phyloP scores from a whole-genome alignment of 371 early-diverging fungal species.

The Actinomortierella ambigua region DNA sequence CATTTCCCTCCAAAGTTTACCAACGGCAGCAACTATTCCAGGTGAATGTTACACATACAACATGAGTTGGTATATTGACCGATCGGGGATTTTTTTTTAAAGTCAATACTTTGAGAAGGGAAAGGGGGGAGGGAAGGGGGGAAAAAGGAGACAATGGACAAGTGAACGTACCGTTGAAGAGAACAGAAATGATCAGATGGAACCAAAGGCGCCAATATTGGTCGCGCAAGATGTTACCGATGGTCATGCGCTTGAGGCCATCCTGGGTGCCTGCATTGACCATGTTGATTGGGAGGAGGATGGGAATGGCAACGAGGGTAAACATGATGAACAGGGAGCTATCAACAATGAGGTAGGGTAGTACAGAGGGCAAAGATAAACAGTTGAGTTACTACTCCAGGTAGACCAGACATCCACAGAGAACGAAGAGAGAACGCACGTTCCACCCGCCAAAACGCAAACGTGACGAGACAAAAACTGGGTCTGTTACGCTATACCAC shows the following conservation, averaged over 20 bases:
- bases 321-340: slow-evolving; percentile 54
- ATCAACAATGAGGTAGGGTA: no score
- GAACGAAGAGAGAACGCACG: no score
- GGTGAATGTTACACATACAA: background rate
- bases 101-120: no score
- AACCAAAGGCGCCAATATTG: slow-evolving; percentile 63
- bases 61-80: no score
- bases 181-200: slow-evolving; percentile 64
- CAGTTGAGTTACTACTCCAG: background rate
- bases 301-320: slow-evolving; percentile 62
- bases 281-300: slow-evolving; percentile 72
- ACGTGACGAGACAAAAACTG: no score
- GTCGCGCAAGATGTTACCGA: slow-evolving; percentile 63
- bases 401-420: no score
- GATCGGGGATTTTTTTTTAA: no score
- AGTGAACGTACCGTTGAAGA: slow-evolving; percentile 57
- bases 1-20: slow-evolving; percentile 66
- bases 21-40: slow-evolving; percentile 51
- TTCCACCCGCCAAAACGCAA: no score
- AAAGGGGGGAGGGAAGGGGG: background rate
- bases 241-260: slow-evolving; percentile 61
- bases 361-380: background rate
- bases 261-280: slow-evolving; percentile 46
- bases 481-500: no score
- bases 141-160: background rate